Evolutionary conservation across 257 asterid species (phyloP), one percentile per base, ranked within the genome.

Genomic region (Solanum chilense): DNA sequence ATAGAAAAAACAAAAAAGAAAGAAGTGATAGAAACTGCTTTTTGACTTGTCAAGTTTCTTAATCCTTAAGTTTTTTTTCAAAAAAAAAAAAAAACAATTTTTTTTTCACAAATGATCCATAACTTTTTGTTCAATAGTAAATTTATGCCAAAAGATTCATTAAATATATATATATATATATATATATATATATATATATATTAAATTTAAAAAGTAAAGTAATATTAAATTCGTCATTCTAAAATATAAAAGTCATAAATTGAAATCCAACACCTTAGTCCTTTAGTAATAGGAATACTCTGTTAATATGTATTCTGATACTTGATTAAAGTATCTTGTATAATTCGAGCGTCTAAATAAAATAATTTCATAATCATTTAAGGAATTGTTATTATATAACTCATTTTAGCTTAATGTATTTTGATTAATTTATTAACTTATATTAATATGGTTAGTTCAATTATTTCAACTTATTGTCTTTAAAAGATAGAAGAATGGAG

Each of bases 31-130:
- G 2, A 1, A 25, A 77, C 47, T 25, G 15, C 66, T 16, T 27
- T 78, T 47, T 78, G 27, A 78, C 84, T 16, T 78, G 27, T 27
- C 42, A 25, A 15, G 2, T 45, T 78, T 78, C 84, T 78, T 78
- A 27, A 78, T 45, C 66, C 27, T 78, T 47, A 78, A 78, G 84
- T 9, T 78, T 6, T 47, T 9, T 2, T 52, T 1, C 2, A 5
- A 49, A n/a, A n/a, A 13, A 0, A 7, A 14, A 47, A 14, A 14
- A 0, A 27, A 1, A 18, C 1, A 33, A 33, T 0, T 33, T 7
- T 7, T 23, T 76, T 78, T 78, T 45, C 84, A 16, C 5, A 3
- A 78, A 45, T 78, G 41, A 45, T 27, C 13, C 11, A 33, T 27
- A 78, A 45, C 16, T 27, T 16, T 16, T 44, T 78, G 5, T 41